phyloP scores from a whole-genome alignment of 129 eudicot genomes.

The Silybum marianum region DNA sequence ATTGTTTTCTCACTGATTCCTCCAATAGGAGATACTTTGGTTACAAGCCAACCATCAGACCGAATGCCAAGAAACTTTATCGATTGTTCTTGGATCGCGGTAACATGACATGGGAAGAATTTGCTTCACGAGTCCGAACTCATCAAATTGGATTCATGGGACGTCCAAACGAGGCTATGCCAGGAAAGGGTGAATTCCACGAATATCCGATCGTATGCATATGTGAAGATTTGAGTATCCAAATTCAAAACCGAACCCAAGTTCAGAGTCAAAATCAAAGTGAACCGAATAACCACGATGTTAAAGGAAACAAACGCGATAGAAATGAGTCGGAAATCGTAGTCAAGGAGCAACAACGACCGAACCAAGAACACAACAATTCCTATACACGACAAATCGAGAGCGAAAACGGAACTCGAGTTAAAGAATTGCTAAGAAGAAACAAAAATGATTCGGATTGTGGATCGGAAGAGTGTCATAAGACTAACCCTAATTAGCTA shows the following conservation, averaged over 20 bases:
- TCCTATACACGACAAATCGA: constrained; percentile 17
- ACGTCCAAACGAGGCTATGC: constrained; percentile 56
- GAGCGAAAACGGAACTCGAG: constrained; percentile 15
- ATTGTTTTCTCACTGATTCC: too few species aligned
- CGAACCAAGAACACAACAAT: constrained; percentile 33
- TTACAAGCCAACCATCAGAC: constrained; percentile 72
- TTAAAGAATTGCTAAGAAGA: constrained; percentile 16
- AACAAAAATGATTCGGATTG: constrained; percentile 9
- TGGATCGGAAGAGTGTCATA: constrained; percentile 28
- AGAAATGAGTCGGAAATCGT: constrained; percentile 10
- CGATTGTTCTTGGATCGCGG: constrained; percentile 46
- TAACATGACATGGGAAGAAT: constrained; percentile 68
- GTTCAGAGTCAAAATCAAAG: neutral
- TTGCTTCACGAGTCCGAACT: constrained; percentile 49
- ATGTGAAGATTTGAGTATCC: constrained; percentile 37
- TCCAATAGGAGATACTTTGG: constrained; percentile 65
- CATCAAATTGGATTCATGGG: constrained; percentile 72
- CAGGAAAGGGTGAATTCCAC: constrained; percentile 62
- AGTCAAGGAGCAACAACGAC: constrained; percentile 15
- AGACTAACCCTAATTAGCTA: constrained; percentile 18
- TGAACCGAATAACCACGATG: neutral
- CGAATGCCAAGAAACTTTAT: constrained; percentile 63
- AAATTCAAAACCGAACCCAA: constrained; percentile 11
- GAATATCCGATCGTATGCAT: constrained; percentile 69
- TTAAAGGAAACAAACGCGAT: neutral